phyloP scores from a whole-genome alignment of 768 basidiomycete genomes.

The Auricularia cornea region DNA sequence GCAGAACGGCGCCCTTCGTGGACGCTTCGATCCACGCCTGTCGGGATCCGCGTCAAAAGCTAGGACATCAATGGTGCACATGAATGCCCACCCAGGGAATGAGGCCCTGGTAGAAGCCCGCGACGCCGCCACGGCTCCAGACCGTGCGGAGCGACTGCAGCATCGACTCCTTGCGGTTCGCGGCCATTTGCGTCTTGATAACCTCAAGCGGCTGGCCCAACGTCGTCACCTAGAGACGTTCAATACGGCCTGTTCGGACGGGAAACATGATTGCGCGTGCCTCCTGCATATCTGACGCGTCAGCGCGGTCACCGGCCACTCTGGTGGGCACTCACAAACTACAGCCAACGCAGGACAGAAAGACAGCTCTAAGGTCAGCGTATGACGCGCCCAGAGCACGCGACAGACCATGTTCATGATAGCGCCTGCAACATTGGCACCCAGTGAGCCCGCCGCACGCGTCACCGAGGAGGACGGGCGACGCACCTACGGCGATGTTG shows the following conservation, averaged over 20 bases:
- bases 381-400: slow-evolving; percentile 10
- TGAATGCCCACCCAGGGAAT: slow-evolving; percentile 82
- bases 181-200: slow-evolving; percentile 98
- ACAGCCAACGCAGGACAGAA: slow-evolving; percentile 3
- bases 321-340: slow-evolving; percentile 27
- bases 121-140: slow-evolving; percentile 83
- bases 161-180: slow-evolving; percentile 91
- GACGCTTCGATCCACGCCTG: slow-evolving; percentile 99
- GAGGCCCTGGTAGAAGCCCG: slow-evolving; percentile 94
- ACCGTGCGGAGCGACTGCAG: slow-evolving; percentile 73
- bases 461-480: slow-evolving; percentile 4
- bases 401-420: slow-evolving; percentile 94
- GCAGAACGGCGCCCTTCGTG: slow-evolving; percentile 91
- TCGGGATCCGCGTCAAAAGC: background rate
- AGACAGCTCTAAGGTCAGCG: slow-evolving; percentile 2
- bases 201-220: slow-evolving; percentile 98
- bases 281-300: slow-evolving; percentile 43
- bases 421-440: slow-evolving; percentile 47
- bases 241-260: background rate
- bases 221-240: slow-evolving; percentile 70
- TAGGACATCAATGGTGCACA: background rate
- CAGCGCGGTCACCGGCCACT: slow-evolving; percentile 5
- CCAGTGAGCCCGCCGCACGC: slow-evolving; percentile 11
- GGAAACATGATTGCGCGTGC: slow-evolving; percentile 36
- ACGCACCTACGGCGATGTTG: slow-evolving; percentile 88